Percentiles rank a stretch among this genome's conserved stretches.
Conservation (phyloP, 2,329 filamentous ascomycete species). For the Aspergillus brunneoviolaceus region DNA sequence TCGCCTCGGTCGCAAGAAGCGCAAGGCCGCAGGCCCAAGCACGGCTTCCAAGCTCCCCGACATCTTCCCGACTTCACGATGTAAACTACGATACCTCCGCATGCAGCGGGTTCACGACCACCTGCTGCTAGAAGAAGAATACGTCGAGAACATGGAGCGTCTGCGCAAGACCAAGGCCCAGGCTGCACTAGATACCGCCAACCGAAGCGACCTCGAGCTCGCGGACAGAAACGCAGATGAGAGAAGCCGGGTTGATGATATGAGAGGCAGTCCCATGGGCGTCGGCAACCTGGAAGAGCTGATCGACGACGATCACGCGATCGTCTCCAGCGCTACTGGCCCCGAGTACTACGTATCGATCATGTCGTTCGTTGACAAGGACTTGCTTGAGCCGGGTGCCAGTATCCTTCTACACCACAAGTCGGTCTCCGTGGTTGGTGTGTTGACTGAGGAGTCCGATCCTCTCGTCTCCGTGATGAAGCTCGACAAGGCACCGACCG, state of each 20-base stretch:
- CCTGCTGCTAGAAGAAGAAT: constrained; percentile 93
- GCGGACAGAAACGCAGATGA: constrained; percentile 91
- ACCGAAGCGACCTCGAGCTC: constrained; percentile 68
- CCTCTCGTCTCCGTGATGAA: constrained; percentile 98
- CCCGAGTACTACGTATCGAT: constrained; percentile 99
- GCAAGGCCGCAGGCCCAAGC: constrained; percentile 88
- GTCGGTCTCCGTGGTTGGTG: constrained; percentile 95
- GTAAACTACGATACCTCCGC: constrained; percentile 92
- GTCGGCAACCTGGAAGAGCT: constrained; percentile 97
- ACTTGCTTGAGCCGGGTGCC: constrained; percentile 91
- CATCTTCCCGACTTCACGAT: constrained; percentile 92
- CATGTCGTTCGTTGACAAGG: constrained; percentile 99
- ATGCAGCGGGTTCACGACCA: constrained; percentile 99
- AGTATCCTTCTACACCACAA: constrained; percentile 97
- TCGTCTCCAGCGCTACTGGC: constrained; percentile 94
- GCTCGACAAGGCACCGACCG: constrained; percentile 95
- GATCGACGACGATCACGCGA: constrained; percentile 98
- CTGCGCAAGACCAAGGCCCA: constrained; percentile 87
- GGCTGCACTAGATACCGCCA: constrained; percentile 52
- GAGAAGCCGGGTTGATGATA: constrained; percentile 91
- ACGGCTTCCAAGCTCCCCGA: constrained; percentile 92
- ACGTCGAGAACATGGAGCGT: constrained; percentile 97
- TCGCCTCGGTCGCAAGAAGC: constrained; percentile 97
- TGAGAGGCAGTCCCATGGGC: constrained; percentile 97
- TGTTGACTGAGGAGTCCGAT: constrained; percentile 93